Conservation (phyloP, 495 filamentous ascomycete genomes). For the Articulospora tetracladia region DNA sequence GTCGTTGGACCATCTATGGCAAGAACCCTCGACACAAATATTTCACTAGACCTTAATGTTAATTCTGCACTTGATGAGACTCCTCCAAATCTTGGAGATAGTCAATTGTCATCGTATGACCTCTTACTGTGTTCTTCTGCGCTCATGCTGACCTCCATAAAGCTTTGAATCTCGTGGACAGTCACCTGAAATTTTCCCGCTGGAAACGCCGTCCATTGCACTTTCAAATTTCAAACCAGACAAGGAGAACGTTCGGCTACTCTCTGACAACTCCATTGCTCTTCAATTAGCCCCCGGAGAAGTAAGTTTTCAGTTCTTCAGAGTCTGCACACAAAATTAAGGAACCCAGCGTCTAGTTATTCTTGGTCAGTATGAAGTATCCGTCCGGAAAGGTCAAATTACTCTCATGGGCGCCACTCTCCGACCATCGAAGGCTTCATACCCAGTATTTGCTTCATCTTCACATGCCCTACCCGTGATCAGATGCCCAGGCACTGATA, state of each 20-base stretch:
- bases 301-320: conserved; percentile 27
- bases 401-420: conserved; percentile 66
- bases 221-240: conserved; percentile 42
- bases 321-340: conserved; percentile 5
- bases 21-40: neutral
- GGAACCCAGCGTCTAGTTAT: conserved; percentile 55
- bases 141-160: neutral
- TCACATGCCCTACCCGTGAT: conserved; percentile 77
- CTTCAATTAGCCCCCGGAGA: conserved; percentile 42
- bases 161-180: conserved; percentile 14
- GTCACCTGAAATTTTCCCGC: conserved; percentile 9
- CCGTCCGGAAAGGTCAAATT: conserved; percentile 60
- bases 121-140: too few relatives aligned
- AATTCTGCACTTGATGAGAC: neutral
- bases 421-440: conserved; percentile 41
- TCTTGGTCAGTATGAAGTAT: conserved; percentile 71
- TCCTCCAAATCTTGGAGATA: neutral
- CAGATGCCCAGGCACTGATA: conserved; percentile 45
- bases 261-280: conserved; percentile 30
- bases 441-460: conserved; percentile 67
- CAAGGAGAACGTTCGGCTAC: conserved; percentile 37
- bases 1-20: neutral
- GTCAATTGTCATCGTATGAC: neutral
- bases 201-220: conserved; percentile 18
- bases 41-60: neutral